Evolutionary conservation across 371 early-diverging fungal genomes (phyloP), one percentile per base, ranked within the genome.

Genomic region (Mortierella sp.): DNA sequence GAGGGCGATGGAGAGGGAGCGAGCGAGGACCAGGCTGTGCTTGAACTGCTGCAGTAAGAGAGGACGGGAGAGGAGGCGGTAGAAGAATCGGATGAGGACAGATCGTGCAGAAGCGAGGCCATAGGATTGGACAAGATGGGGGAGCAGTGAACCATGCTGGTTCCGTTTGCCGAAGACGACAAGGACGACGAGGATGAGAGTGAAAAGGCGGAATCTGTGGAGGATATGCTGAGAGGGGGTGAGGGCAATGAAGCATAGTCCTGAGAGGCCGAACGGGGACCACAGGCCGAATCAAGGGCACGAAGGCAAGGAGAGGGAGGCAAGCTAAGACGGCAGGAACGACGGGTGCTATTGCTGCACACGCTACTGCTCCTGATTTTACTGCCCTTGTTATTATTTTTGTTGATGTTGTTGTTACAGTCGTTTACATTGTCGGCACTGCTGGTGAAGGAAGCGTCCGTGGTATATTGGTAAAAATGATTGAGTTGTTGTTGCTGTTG

Each of bases 141-240:
- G 8, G 84, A 83, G 75, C 84, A 83, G 54, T 83, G 84, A n/a
- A 74, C 84, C 84, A 83, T 83, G 77, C 84, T 80, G 31, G 84
- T 79, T 55, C 74, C 70, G 77, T 76, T 79, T 73, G 79, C 77
- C 3, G 79, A 79, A 14, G 19, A 60, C 34, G 63, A 31, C 34
- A 50, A 50, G 50, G 63, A 60, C 6, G 31, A 63, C 16, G 63
- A 63, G 34, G 63, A 34, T 19, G 63, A 63, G 19, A 63, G 21
- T 45, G 84, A 83, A 70, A 79, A 79, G 55, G 76, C 52, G 52
- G 80, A 79, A 68, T 83, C 84, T 10, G 77, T 80, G 70, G 84
- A 83, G 45, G 80, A 80, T 70, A 71, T 76, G 72, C 84, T 83
- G 73, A 83, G 80, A 42, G 84, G 80, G 47, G 84, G 84, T 34